phyloP scores from a whole-genome alignment of 1,139 yeast genomes.

The Blastobotrys capitulatus region DNA sequence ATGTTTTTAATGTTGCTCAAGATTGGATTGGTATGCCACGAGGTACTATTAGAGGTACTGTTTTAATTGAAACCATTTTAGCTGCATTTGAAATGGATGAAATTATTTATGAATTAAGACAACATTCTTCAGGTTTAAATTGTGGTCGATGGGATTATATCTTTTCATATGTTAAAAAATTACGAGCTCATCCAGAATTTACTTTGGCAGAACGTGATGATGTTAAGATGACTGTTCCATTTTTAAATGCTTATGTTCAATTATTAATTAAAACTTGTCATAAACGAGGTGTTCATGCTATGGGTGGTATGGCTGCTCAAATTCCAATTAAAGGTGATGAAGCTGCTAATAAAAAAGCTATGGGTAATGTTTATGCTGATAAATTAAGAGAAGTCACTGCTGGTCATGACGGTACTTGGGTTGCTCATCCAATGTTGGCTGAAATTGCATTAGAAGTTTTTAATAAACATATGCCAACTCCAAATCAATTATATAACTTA shows the following conservation, averaged over 20 bases:
- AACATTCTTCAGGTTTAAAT: conserved; percentile 70
- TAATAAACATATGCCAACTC: conserved; percentile 78
- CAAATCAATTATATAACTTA: conserved; percentile 69
- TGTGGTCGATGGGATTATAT: conserved; percentile 85
- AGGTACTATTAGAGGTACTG: conserved; percentile 77
- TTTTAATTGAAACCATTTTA: conserved; percentile 67
- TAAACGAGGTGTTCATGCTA: conserved; percentile 70
- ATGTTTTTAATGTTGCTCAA: conserved; percentile 63
- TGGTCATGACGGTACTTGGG: conserved; percentile 82
- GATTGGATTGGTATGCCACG: conserved; percentile 60
- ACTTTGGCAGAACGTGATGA: conserved; percentile 68
- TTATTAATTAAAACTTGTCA: conserved; percentile 67
- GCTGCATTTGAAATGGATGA: conserved; percentile 82
- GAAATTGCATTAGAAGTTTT: conserved; percentile 69
- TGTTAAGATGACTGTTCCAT: conserved; percentile 71
- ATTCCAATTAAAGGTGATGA: conserved; percentile 69
- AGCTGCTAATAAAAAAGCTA: conserved; percentile 57
- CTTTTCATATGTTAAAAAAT: conserved; percentile 63
- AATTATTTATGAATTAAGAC: conserved; percentile 68
- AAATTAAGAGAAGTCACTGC: conserved; percentile 69
- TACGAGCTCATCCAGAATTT: conserved; percentile 58
- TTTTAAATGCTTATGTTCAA: conserved; percentile 66
- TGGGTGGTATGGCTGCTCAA: conserved; percentile 86
- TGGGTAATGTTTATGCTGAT: conserved; percentile 67
- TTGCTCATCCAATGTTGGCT: conserved; percentile 77